Evolutionary conservation across 2,329 filamentous ascomycete genomes (phyloP).

Genomic region (Fusarium circinatum): DNA sequence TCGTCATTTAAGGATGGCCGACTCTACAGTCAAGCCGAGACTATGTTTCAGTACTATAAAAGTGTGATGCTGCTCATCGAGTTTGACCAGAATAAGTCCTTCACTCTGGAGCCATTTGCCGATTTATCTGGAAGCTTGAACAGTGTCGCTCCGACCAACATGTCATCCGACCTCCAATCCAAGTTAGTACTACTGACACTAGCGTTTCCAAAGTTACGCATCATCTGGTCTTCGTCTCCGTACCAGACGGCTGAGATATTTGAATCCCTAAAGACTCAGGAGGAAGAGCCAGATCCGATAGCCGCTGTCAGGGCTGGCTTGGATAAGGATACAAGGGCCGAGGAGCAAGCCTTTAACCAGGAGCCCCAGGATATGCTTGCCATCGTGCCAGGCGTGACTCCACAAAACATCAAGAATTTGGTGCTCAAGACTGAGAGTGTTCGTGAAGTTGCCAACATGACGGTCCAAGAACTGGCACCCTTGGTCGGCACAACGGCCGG

Average conservation of each 20-base stretch:
- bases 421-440: conserved; percentile 80
- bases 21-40: conserved; percentile 90
- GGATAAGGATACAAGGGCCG: conserved; percentile 63
- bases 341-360: conserved; percentile 80
- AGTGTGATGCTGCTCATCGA: conserved; percentile 93
- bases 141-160: conserved; percentile 68
- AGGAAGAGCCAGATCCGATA: conserved; percentile 89
- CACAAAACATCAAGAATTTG: conserved; percentile 79
- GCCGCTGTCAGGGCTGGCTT: conserved; percentile 86
- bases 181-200: conserved; percentile 93
- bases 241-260: conserved; percentile 99
- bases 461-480: conserved; percentile 74
- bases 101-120: conserved; percentile 87
- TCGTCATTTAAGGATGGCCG: conserved; percentile 91
- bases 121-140: conserved; percentile 71
- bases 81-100: conserved; percentile 97
- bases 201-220: conserved; percentile 86
- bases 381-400: conserved; percentile 84
- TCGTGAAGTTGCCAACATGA: conserved; percentile 86
- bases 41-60: conserved; percentile 94
- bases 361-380: conserved; percentile 92
- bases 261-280: conserved; percentile 88
- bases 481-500: conserved; percentile 82
- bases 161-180: conserved; percentile 81
- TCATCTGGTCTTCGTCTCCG: conserved; percentile 93